phyloP scores from a whole-genome alignment of 2,329 filamentous ascomycete species.

The Talaromyces pinophilus region DNA sequence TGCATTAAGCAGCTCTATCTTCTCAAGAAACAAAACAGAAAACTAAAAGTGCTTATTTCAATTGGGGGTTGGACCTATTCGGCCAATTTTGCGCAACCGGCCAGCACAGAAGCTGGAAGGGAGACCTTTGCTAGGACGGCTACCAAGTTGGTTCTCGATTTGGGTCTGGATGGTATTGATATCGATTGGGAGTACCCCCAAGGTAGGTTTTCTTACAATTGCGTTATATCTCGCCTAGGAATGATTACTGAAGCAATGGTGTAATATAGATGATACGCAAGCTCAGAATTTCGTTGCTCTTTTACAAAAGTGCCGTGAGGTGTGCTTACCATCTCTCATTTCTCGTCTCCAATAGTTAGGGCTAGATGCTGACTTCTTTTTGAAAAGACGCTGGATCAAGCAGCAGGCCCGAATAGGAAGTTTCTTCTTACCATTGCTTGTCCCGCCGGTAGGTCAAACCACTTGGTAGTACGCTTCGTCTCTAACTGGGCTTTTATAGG shows the following conservation, averaged over 20 bases:
- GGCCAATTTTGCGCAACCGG: constrained; percentile 72
- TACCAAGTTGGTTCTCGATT: constrained; percentile 73
- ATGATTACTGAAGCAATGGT: constrained; percentile 10
- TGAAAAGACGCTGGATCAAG: constrained; percentile 37
- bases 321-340: constrained; percentile 25
- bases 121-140: constrained; percentile 68
- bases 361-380: neutral
- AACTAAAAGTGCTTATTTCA: constrained; percentile 76
- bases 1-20: constrained; percentile 74
- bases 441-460: constrained; percentile 42
- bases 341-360: constrained; percentile 20
- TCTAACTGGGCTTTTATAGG: constrained; percentile 41
- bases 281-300: constrained; percentile 47
- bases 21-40: constrained; percentile 72
- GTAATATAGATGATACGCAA: constrained; percentile 40
- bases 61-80: constrained; percentile 82
- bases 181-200: constrained; percentile 18
- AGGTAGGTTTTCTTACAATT: neutral
- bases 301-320: constrained; percentile 46
- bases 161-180: constrained; percentile 64
- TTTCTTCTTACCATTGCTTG: constrained; percentile 54
- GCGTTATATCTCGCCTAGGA: neutral
- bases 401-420: constrained; percentile 45
- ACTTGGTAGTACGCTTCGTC: neutral
- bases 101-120: constrained; percentile 63